phyloP scores from a whole-genome alignment of 2,329 filamentous ascomycete genomes.

The Knufia petricola region DNA sequence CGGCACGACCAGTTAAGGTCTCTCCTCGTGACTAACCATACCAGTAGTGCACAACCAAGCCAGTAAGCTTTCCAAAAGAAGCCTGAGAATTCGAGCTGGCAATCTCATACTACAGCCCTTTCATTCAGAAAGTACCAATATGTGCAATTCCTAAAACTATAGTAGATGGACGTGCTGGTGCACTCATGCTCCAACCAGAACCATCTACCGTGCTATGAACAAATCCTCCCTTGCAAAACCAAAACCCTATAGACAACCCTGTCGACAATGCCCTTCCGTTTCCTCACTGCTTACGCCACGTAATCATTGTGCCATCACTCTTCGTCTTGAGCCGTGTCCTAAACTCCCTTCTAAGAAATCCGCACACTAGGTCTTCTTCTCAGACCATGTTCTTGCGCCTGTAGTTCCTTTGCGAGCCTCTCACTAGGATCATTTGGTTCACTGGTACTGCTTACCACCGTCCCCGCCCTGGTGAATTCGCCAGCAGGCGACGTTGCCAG shows the following conservation, averaged over 20 bases:
- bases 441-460: slow-evolving; percentile 11
- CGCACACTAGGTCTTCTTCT: slow-evolving; percentile 21
- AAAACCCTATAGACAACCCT: not conserved
- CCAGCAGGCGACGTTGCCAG: slow-evolving; percentile 10
- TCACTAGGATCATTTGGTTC: slow-evolving; percentile 20
- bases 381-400: slow-evolving; percentile 21
- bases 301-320: not conserved
- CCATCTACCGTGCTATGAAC: no score
- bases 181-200: no score
- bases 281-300: not conserved
- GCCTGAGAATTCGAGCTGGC: no score
- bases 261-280: not conserved
- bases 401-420: slow-evolving; percentile 19
- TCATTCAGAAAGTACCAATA: no score
- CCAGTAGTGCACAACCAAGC: no score
- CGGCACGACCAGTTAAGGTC: no score
- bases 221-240: no score
- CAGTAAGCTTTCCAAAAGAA: no score
- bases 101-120: no score
- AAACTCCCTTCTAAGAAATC: slow-evolving; percentile 15
- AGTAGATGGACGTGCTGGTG: no score
- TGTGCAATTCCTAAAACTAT: no score
- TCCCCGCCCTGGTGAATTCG: not conserved
- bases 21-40: no score
- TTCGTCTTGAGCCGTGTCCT: not conserved